These are phyloP conservation scores for Termitomyces sp. DNA, from an alignment of 768 basidiomycete genomes.

Conservation along the genomic window DNA sequence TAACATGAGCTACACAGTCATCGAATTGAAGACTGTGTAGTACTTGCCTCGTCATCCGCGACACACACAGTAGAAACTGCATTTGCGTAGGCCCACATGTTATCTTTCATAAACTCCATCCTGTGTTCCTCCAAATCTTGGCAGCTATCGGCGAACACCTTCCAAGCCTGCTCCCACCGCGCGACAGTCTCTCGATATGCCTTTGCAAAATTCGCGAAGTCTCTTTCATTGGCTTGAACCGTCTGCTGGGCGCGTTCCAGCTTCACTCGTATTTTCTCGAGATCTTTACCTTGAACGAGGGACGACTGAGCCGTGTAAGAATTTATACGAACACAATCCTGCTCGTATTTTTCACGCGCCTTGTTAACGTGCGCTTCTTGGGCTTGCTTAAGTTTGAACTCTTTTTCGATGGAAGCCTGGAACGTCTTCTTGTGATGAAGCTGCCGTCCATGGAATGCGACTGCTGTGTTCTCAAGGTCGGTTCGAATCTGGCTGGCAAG, in stretches of 20 bases:
- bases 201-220: conserved; percentile 84
- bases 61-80: conserved; percentile 96
- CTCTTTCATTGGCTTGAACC: conserved; percentile 86
- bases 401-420: conserved; percentile 81
- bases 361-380: conserved; percentile 85
- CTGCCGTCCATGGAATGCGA: conserved; percentile 61
- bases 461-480: conserved; percentile 67
- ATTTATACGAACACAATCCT: conserved; percentile 90
- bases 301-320: conserved; percentile 90
- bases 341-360: conserved; percentile 91
- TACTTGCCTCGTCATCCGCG: conserved; percentile 84
- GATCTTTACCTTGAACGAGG: conserved; percentile 88
- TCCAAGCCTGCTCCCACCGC: conserved; percentile 95
- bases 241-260: conserved; percentile 90
- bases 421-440: conserved; percentile 69
- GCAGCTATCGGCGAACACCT: conserved; percentile 87
- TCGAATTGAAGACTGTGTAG: background rate
- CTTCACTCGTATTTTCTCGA: conserved; percentile 86
- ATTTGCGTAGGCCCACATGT: conserved; percentile 95
- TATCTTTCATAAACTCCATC: conserved; percentile 92
- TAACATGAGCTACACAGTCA: background rate
- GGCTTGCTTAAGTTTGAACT: conserved; percentile 84
- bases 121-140: conserved; percentile 96
- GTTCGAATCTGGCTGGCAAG: conserved; percentile 73
- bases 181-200: conserved; percentile 73